A percentile compares a stretch with the other conserved stretches of the same genome.
These are phyloP conservation scores for Vanderwaltozyma polyspora DNA, from an alignment of 805 yeast species.

Conservation along the genomic window DNA sequence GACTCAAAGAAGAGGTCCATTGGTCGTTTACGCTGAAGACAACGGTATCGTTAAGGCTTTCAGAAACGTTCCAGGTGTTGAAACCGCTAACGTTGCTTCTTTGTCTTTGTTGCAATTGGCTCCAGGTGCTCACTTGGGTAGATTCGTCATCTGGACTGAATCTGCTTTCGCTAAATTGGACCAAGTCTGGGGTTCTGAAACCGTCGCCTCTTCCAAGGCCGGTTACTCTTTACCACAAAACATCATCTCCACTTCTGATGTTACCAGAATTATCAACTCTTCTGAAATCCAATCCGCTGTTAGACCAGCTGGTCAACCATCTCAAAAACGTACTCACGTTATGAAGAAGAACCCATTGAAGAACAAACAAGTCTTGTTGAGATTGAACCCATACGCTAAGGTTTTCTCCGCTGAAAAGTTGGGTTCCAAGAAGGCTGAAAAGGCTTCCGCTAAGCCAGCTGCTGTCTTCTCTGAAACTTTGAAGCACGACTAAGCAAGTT, in stretches of 20 bases:
- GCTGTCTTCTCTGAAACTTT: conserved; percentile 59
- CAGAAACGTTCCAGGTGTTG: conserved; percentile 99
- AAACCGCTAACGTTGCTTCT: conserved; percentile 83
- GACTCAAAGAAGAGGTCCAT: conserved; percentile 99
- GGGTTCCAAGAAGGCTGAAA: conserved; percentile 70
- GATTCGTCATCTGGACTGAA: conserved; percentile 99
- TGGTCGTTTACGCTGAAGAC: conserved; percentile 96
- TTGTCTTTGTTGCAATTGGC: conserved; percentile 96
- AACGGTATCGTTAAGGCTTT: conserved; percentile 96
- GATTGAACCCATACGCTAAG: conserved; percentile 99
- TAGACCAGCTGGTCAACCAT: conserved; percentile 90
- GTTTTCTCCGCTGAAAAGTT: conserved; percentile 86
- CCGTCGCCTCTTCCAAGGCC: conserved; percentile 73
- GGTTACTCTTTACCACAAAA: conserved; percentile 87
- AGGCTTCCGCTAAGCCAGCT: conserved; percentile 56
- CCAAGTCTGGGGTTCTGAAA: conserved; percentile 91
- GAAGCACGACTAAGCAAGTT: conserved; percentile 41
- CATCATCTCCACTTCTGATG: conserved; percentile 92
- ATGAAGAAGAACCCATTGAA: conserved; percentile 98
- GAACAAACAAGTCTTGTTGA: conserved; percentile 96
- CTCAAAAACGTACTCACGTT: conserved; percentile 89
- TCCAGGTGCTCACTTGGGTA: conserved; percentile 99
- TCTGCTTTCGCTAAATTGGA: conserved; percentile 94
- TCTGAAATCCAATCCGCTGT: conserved; percentile 97
- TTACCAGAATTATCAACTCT: conserved; percentile 95